Percentiles rank a stretch among this genome's conserved stretches.
phyloP scores from a whole-genome alignment of 805 yeast genomes.

The Hyphopichia homilentoma region DNA sequence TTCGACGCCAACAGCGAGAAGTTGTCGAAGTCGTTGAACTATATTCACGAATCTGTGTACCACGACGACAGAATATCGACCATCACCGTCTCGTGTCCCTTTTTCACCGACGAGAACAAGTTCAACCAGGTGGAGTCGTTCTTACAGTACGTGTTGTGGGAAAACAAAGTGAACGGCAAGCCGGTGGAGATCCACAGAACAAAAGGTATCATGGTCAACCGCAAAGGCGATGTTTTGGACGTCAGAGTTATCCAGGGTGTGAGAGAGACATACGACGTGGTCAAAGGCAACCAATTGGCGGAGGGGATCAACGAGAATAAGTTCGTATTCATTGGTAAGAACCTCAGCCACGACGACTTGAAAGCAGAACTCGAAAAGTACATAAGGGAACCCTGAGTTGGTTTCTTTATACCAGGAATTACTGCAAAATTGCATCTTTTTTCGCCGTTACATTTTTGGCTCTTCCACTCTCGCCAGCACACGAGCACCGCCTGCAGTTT shows the following conservation, averaged over 20 bases:
- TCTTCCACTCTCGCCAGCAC: too few species aligned
- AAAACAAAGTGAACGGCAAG: constrained; percentile 37
- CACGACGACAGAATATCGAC: constrained; percentile 41
- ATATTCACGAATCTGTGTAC: constrained; percentile 14
- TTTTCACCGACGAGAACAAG: constrained; percentile 30
- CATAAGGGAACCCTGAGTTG: too few species aligned
- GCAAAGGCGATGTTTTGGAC: constrained; percentile 20
- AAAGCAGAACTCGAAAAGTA: constrained; percentile 23
- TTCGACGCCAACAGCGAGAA: constrained; percentile 45
- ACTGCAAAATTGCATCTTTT: too few species aligned
- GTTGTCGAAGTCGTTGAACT: constrained; percentile 12
- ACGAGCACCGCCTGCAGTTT: too few species aligned
- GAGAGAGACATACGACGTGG: constrained; percentile 82
- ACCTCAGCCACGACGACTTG: constrained; percentile 38
- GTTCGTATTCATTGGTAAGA: constrained; percentile 74
- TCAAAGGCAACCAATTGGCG: constrained; percentile 40
- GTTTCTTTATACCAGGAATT: too few species aligned
- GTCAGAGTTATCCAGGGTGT: constrained; percentile 85
- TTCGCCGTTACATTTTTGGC: too few species aligned
- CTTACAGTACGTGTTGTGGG: constrained; percentile 79
- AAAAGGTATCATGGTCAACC: constrained; percentile 64
- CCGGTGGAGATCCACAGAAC: constrained; percentile 71
- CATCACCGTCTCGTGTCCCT: constrained; percentile 40
- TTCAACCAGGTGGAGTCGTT: constrained; percentile 53
- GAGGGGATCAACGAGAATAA: constrained; percentile 45